phyloP scores from a whole-genome alignment of 2,329 filamentous ascomycete genomes.

The Talaromyces piceae region DNA sequence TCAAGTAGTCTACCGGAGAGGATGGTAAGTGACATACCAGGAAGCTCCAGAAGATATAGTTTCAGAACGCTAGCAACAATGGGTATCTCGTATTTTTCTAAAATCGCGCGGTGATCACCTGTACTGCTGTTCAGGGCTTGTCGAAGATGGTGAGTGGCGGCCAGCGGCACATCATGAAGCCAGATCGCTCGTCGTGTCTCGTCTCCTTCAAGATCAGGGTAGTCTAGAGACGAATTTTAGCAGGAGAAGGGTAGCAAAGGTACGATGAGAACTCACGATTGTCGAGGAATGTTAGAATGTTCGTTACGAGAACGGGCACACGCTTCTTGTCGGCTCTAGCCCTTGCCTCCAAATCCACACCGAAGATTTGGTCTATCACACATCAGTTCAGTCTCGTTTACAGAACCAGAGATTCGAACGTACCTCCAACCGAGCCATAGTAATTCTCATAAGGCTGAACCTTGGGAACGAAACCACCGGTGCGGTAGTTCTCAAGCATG shows the following conservation, averaged over 20 bases:
- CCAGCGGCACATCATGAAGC: conserved; percentile 83
- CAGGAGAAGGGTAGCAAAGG: conserved; percentile 1
- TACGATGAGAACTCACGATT: conserved; percentile 48
- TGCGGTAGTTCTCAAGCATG: conserved; percentile 92
- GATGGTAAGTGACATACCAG: conserved; percentile 53
- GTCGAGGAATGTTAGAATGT: conserved; percentile 88
- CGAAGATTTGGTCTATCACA: conserved; percentile 76
- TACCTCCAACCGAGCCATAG: conserved; percentile 87
- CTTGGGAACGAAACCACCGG: conserved; percentile 81
- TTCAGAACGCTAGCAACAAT: conserved; percentile 90
- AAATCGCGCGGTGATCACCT: conserved; percentile 62
- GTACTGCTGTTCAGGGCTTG: conserved; percentile 82
- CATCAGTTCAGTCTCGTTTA: conserved; percentile 4
- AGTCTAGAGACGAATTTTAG: conserved; percentile 45
- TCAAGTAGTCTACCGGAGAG: not conserved
- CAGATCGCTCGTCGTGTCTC: conserved; percentile 87
- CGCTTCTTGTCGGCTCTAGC: conserved; percentile 92
- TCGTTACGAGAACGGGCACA: conserved; percentile 85
- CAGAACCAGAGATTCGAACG: conserved; percentile 11
- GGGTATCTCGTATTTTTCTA: conserved; percentile 86
- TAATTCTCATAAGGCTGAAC: conserved; percentile 97
- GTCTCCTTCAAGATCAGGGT: conserved; percentile 94
- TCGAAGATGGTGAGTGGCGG: conserved; percentile 77
- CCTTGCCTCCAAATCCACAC: conserved; percentile 92
- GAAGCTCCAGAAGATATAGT: conserved; percentile 88